Base-by-base conservation (phyloP, 768 basidiomycete species). In the Suillus paluster region DNA sequence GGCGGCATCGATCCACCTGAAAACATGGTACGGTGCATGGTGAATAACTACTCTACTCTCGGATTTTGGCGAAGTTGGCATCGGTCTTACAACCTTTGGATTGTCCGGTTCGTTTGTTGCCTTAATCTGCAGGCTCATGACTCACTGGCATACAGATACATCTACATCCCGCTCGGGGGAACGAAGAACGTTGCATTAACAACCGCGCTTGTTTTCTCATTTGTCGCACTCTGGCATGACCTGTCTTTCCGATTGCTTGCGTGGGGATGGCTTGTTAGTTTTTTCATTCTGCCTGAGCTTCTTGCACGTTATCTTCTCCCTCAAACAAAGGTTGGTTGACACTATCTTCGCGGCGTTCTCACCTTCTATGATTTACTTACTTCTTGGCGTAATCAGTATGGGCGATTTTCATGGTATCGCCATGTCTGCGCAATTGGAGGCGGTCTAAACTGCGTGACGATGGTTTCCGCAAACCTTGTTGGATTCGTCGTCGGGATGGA, bases 31-130 rank as follows among this genome's bases (percentile, higher is more conserved):
- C 85, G 97, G n/a, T 99, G 97, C 70, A 91, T 98, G 88, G 92
- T 88, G 23, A 99, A 99, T 74, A 99, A 98, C 73, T 98, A 98
- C 72, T 97, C 96, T 1, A 85, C 88, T 0, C 73, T 89, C 11
- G 95, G 95, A 0, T 99, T 99, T 75, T 99, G 97, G 97, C 78
- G 95, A 64, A 90, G 89, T 65, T 99, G 97, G 97, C 97, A 99
- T 73, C 82, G 97, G 9, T 94, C 91, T 64, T 98, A 95, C 76
- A 99, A 99, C 70, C 83, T 97, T 15, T 99, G 97, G 97, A 81
- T 96, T 50, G 86, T 95, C 41, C 82, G 96, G 92, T 95, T 75
- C 3, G 76, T 64, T 55, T 33, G 55, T 38, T 57, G 56, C 19
- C 41, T 25, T 30, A 33, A 23, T 25, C n/a, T 36, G 25, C 12